These are phyloP conservation scores for Byssoonygena ceratinophila DNA, from an alignment of 2,329 filamentous ascomycete genomes.

Conservation along the genomic window DNA sequence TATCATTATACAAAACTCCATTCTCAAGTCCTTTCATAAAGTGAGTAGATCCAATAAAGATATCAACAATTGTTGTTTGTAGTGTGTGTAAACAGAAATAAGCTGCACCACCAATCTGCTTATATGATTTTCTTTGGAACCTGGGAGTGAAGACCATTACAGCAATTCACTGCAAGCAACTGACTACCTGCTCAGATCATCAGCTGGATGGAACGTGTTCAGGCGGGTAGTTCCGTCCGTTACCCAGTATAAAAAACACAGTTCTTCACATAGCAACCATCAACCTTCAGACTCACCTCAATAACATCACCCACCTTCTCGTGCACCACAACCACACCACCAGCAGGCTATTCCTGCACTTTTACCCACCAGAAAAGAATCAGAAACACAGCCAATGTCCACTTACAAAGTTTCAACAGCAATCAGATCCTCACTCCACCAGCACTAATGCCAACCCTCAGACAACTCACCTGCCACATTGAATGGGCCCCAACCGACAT, in stretches of 20 bases:
- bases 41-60: too few relatives aligned
- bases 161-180: too few relatives aligned
- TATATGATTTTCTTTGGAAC: too few relatives aligned
- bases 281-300: background rate
- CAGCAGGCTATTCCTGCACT: background rate
- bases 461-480: conserved; percentile 43
- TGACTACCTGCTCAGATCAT: too few relatives aligned
- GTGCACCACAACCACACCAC: too few relatives aligned
- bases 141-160: too few relatives aligned
- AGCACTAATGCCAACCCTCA: conserved; percentile 43
- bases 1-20: too few relatives aligned
- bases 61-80: too few relatives aligned
- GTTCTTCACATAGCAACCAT: background rate
- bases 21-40: too few relatives aligned
- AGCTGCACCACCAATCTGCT: too few relatives aligned
- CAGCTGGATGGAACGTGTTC: background rate
- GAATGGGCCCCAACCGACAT: conserved; percentile 38
- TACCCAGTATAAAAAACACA: background rate
- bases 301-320: background rate
- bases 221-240: conserved; percentile 3
- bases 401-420: background rate
- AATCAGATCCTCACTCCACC: background rate
- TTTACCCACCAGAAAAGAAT: background rate
- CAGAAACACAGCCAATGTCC: background rate
- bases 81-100: too few relatives aligned